Evolutionary conservation across 345 rosid genomes (phyloP).

Genomic region (Crucihimalaya himalaica): DNA sequence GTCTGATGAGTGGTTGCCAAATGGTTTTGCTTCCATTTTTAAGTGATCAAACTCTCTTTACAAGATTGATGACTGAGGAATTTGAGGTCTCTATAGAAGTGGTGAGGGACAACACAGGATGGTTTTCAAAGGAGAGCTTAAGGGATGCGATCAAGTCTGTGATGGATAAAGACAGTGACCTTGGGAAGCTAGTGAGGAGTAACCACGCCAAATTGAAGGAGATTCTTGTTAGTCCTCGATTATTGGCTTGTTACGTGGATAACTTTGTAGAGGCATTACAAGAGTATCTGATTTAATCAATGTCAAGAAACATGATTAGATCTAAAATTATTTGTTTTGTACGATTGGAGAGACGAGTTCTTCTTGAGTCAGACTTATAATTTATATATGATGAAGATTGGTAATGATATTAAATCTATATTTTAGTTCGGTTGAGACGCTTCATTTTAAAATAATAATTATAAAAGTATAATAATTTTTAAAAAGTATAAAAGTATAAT

Average conservation of each 20-base stretch:
- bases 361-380: no score
- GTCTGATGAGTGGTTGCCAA: neutral
- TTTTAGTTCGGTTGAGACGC: neutral
- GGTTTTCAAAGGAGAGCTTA: neutral
- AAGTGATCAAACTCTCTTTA: neutral
- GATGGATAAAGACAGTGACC: neutral
- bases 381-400: no score
- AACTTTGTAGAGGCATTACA: neutral
- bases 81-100: neutral
- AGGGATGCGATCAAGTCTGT: neutral
- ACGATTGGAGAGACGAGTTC: no score
- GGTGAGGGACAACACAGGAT: neutral
- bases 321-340: no score
- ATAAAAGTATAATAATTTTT: no score
- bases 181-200: neutral
- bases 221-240: constrained; percentile 6
- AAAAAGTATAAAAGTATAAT: no score
- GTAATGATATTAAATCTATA: no score
- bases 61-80: neutral
- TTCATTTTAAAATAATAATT: no score
- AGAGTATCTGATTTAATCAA: neutral
- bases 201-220: constrained; percentile 40
- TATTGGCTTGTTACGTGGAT: constrained; percentile 5
- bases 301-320: no score
- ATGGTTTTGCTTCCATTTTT: neutral